phyloP scores from a whole-genome alignment of 78 protist genomes.

The Isochrysis galbana region DNA sequence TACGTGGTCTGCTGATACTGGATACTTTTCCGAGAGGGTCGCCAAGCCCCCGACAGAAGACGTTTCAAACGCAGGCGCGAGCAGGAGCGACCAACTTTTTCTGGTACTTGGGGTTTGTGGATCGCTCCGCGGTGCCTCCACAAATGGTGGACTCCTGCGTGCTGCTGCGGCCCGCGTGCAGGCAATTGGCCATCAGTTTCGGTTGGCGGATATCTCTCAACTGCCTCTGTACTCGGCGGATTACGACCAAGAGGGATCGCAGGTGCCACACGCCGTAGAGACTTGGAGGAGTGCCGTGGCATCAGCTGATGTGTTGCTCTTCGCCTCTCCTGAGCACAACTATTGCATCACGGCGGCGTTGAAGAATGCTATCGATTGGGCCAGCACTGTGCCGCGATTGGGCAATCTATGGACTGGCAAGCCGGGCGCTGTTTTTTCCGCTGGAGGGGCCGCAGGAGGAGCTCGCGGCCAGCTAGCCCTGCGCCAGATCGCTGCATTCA shows the following conservation, averaged over 20 bases:
- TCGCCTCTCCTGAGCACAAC: neutral
- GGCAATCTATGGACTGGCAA: neutral
- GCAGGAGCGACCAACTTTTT: too few relatives aligned
- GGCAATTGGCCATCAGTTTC: neutral
- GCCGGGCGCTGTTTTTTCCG: neutral
- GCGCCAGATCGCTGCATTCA: neutral
- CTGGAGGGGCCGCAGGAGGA: neutral
- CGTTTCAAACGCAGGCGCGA: too few relatives aligned
- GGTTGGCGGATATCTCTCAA: neutral
- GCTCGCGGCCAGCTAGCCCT: neutral
- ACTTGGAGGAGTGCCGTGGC: neutral
- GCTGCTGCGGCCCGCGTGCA: neutral
- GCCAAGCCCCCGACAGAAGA: too few relatives aligned
- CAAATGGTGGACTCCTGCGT: neutral
- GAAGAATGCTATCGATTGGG: neutral
- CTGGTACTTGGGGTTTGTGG: neutral
- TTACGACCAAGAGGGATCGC: neutral
- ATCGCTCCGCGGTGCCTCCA: neutral
- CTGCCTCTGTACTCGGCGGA: neutral
- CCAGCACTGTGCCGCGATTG: neutral
- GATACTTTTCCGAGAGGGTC: too few relatives aligned
- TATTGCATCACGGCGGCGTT: neutral
- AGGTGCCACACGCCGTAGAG: neutral
- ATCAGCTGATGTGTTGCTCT: neutral
- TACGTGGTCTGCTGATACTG: too few relatives aligned